These are phyloP conservation scores for Rostrohypoxylon terebratum DNA, from an alignment of 495 filamentous ascomycete species.

Conservation along the genomic window DNA sequence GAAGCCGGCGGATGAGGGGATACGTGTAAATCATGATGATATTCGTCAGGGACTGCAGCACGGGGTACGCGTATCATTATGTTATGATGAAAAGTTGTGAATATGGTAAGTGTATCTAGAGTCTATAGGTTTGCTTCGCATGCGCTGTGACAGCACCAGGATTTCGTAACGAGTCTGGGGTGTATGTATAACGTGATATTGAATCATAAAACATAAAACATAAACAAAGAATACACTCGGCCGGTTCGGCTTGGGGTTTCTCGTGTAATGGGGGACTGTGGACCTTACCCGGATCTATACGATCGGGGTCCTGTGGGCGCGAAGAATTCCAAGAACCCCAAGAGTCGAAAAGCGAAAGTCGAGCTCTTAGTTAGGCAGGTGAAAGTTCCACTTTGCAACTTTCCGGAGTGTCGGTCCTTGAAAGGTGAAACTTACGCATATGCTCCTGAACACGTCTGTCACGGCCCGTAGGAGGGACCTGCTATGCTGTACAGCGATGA, in stretches of 20 bases:
- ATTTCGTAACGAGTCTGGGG: slow-evolving; percentile 1
- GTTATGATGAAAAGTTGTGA: slow-evolving; percentile 3
- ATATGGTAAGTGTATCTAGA: not conserved
- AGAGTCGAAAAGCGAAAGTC: not conserved
- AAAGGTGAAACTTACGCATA: slow-evolving; percentile 11
- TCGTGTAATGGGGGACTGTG: slow-evolving; percentile 25
- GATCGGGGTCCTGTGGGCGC: slow-evolving; percentile 15
- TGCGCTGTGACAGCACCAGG: slow-evolving; percentile 14
- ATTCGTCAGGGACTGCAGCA: slow-evolving; percentile 15
- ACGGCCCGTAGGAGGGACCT: slow-evolving; percentile 19
- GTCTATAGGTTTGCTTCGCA: slow-evolving; percentile 5
- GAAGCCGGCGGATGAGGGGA: slow-evolving; percentile 12
- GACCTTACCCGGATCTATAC: slow-evolving; percentile 15
- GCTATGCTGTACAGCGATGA: slow-evolving; percentile 39
- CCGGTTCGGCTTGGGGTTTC: slow-evolving; percentile 19
- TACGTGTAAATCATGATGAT: slow-evolving; percentile 9
- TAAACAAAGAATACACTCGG: slow-evolving; percentile 6
- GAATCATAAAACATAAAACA: slow-evolving; percentile 2
- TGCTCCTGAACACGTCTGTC: slow-evolving; percentile 27
- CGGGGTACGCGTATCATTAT: slow-evolving; percentile 30
- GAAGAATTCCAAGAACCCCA: slow-evolving; percentile 14
- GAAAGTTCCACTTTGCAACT: slow-evolving; percentile 18
- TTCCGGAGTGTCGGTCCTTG: slow-evolving; percentile 14
- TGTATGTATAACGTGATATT: slow-evolving; percentile 4
- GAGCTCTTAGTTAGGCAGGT: slow-evolving; percentile 20